Percentiles rank a stretch among this genome's conserved stretches.
Conservation (phyloP, 129 eudicot species). For the Tanacetum coccineum region DNA sequence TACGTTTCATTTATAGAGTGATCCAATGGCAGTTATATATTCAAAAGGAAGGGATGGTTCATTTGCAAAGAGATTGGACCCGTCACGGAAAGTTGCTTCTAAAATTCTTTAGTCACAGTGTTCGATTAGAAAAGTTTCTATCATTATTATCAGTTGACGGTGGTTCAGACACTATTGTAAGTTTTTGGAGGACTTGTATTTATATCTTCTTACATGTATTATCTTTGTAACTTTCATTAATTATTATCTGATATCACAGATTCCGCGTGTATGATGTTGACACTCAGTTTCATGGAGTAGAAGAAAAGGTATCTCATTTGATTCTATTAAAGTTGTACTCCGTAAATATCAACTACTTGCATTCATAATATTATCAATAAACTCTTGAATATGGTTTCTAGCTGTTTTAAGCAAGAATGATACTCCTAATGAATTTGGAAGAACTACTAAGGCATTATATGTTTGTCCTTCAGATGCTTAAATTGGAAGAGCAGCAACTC, state of each 20-base stretch:
- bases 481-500: slow-evolving; percentile 88
- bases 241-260: slow-evolving; percentile 43
- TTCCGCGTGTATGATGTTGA: slow-evolving; percentile 92
- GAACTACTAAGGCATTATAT: slow-evolving; percentile 2
- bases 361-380: neutral
- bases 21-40: slow-evolving; percentile 87
- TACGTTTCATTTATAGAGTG: slow-evolving; percentile 65
- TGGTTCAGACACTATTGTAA: slow-evolving; percentile 86
- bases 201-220: slow-evolving; percentile 13
- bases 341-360: neutral
- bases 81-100: slow-evolving; percentile 94
- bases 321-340: neutral
- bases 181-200: slow-evolving; percentile 30
- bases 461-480: slow-evolving; percentile 58
- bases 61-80: slow-evolving; percentile 85
- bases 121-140: slow-evolving; percentile 70
- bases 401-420: neutral
- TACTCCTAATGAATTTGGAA: slow-evolving; percentile 3
- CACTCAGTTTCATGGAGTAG: slow-evolving; percentile 70
- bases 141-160: slow-evolving; percentile 74
- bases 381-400: neutral
- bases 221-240: slow-evolving; percentile 12
- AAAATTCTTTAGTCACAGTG: slow-evolving; percentile 76
- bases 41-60: slow-evolving; percentile 72
- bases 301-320: slow-evolving; percentile 64